Base-by-base conservation (phyloP, 2,329 filamentous ascomycete species). In the Colletotrichum graminicola region DNA sequence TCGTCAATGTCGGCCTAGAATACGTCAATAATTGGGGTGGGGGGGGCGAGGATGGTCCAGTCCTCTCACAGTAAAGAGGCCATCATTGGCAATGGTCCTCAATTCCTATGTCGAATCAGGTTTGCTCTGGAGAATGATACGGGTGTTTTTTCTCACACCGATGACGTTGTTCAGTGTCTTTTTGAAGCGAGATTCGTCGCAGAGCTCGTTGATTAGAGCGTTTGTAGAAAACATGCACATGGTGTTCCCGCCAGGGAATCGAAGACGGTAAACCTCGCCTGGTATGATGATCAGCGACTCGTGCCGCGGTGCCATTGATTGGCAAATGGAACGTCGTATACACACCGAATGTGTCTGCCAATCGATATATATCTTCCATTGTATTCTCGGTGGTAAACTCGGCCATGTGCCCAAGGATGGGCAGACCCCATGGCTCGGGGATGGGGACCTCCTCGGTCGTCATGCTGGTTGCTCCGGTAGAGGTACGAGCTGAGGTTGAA, bases 291-390 rank as follows among this genome's bases (percentile, higher is more conserved):
- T 62, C 18, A 67, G 47, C 5, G 29, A 32, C 18, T 39, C 16
- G 18, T 3, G 4, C 1, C 29, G 2, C 32, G 34, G 18, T 16
- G 52, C 18, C 14, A 10, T 47, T 4, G 6, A 5, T 1, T 21
- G 36, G 41, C 10, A 47, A 47, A 47, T 12, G 10, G 45, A 47
- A 47, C 39, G n/a, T 21, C 5, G 0, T 26, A 8, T 51, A 75
- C 81, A 74, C 76, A 91, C 91, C 92, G 80, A 93, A 93, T 71
- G 86, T 88, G 51, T 92, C 87, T 32, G 89, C 88, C 60, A 94
- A 81, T 14, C 86, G 83, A 7, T 2, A 80, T 77, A 26, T 93
- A 32, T 89, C 89, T 29, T 84, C 80, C 2, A 89, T 77, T 0
- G 91, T 88, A 29, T 87, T 83, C n/a, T 87, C 85, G 0, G 84